Evolutionary conservation across 2,329 filamentous ascomycete genomes (phyloP).

Genomic region (Paraconiothyrium sp.): DNA sequence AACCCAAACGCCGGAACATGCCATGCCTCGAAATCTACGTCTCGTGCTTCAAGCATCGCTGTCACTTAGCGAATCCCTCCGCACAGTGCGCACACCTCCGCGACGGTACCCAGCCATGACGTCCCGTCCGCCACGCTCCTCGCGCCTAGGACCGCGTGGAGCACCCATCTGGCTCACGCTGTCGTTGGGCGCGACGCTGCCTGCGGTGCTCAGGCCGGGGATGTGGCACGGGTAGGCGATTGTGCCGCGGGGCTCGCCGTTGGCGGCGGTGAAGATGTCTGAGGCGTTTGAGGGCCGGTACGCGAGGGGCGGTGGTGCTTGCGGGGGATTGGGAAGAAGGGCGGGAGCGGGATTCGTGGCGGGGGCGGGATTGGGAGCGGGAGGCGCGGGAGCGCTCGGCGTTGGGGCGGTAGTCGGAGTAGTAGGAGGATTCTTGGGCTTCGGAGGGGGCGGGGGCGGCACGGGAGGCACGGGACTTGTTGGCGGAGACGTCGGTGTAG

Average conservation of each 20-base stretch:
- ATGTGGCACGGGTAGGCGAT: conserved; percentile 67
- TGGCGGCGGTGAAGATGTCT: conserved; percentile 52
- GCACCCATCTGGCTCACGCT: conserved; percentile 53
- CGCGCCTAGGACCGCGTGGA: conserved; percentile 39
- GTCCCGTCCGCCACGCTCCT: conserved; percentile 49
- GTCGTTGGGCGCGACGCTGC: conserved; percentile 35
- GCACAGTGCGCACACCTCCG: conserved; percentile 51
- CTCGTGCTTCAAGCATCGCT: conserved; percentile 50
- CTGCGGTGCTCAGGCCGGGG: conserved; percentile 58
- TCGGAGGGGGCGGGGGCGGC: conserved; percentile 38
- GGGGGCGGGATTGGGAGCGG: conserved; percentile 29
- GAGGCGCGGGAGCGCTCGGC: conserved; percentile 35
- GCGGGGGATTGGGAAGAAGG: conserved; percentile 44
- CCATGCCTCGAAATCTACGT: neutral
- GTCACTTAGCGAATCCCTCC: conserved; percentile 65
- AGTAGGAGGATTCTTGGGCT: conserved; percentile 48
- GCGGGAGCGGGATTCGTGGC: conserved; percentile 38
- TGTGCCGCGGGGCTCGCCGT: conserved; percentile 56
- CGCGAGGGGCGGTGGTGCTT: conserved; percentile 45
- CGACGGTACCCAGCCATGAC: conserved; percentile 55
- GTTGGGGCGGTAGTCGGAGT: conserved; percentile 53
- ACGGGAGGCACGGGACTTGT: conserved; percentile 16
- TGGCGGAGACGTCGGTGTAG: conserved; percentile 45
- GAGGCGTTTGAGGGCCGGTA: conserved; percentile 31
- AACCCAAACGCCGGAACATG: conserved; percentile 12